These are phyloP conservation scores for Stephania cephalantha DNA, from an alignment of 164 flowering plant species.

Conservation along the genomic window DNA sequence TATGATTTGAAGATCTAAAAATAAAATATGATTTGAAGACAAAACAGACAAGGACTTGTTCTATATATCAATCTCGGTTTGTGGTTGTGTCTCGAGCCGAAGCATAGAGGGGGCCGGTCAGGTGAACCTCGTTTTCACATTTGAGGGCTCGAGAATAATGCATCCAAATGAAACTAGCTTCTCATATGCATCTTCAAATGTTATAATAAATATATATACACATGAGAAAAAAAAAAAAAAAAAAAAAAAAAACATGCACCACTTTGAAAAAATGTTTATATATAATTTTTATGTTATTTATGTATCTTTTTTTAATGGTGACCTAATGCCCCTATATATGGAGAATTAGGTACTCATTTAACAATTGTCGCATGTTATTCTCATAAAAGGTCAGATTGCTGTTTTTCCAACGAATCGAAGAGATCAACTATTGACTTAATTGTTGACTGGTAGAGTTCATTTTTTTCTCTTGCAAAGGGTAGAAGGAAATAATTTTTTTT, in stretches of 20 bases:
- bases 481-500: background rate
- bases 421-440: background rate
- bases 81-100: background rate
- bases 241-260: no score
- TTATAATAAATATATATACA: background rate
- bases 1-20: no score
- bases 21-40: background rate
- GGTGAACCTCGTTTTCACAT: background rate
- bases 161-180: slow-evolving; percentile 2
- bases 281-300: no score
- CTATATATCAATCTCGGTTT: background rate
- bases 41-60: background rate
- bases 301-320: no score
- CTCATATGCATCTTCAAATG: background rate
- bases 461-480: no score
- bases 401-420: background rate
- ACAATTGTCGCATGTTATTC: no score
- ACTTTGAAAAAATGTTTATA: no score
- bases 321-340: background rate
- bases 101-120: background rate
- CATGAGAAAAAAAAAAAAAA: no score
- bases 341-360: no score
- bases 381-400: background rate
- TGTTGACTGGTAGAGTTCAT: background rate
- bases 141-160: slow-evolving; percentile 17